phyloP scores from a whole-genome alignment of 2,329 filamentous ascomycete species.

The Fusarium papillatum region DNA sequence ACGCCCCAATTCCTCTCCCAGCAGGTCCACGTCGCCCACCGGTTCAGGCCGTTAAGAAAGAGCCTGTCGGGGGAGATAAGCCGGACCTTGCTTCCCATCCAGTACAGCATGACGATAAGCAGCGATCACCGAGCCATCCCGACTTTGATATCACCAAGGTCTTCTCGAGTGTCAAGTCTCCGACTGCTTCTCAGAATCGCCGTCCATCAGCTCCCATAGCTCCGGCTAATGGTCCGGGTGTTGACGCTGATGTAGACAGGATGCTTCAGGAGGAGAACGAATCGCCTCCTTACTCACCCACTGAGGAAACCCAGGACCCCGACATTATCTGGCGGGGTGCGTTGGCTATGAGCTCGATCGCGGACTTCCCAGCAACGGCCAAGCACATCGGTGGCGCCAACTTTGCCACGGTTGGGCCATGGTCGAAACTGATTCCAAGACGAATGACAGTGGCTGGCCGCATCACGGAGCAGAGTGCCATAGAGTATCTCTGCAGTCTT shows the following conservation, averaged over 20 bases:
- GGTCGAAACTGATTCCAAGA: conserved; percentile 81
- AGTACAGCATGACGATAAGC: conserved; percentile 59
- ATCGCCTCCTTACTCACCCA: conserved; percentile 87
- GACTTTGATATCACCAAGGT: conserved; percentile 90
- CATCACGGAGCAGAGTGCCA: conserved; percentile 85
- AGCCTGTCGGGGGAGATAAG: conserved; percentile 44
- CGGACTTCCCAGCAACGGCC: conserved; percentile 82
- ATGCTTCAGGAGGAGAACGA: conserved; percentile 86
- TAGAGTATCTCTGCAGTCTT: conserved; percentile 91
- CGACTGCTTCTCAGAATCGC: conserved; percentile 63
- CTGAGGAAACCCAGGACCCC: conserved; percentile 77
- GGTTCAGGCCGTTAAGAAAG: conserved; percentile 50
- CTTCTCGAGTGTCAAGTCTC: conserved; percentile 86
- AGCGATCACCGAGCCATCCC: conserved; percentile 65
- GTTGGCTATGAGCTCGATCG: conserved; percentile 82
- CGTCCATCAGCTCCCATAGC: conserved; percentile 62
- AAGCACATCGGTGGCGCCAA: conserved; percentile 89
- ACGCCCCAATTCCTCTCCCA: conserved; percentile 48
- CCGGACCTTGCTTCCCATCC: conserved; percentile 43
- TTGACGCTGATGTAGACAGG: conserved; percentile 91
- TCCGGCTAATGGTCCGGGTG: conserved; percentile 69
- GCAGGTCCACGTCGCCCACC: conserved; percentile 38
- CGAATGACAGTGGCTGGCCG: conserved; percentile 81
- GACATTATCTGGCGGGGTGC: conserved; percentile 84
- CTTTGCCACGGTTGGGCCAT: conserved; percentile 73